A percentile compares a stretch with the other conserved stretches of the same genome.
Conservation (phyloP, 805 yeast species). For the Saturnispora diversa region DNA sequence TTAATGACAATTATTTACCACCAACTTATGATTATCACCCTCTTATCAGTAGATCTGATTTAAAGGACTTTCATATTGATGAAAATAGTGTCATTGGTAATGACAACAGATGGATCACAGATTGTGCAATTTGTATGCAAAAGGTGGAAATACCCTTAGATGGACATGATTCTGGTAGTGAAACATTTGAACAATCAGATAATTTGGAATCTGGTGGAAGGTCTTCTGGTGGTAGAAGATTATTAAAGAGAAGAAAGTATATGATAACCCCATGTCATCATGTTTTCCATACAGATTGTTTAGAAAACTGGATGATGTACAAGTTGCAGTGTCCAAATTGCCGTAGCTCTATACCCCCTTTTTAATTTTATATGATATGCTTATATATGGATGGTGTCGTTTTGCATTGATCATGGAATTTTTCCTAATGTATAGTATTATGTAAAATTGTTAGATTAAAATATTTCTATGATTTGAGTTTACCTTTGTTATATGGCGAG, state of each 20-base stretch:
- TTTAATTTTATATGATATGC: conserved; percentile 29
- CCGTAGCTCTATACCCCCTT: conserved; percentile 75
- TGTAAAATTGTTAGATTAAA: no score
- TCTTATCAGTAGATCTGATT: conserved; percentile 45
- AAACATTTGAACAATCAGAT: conserved; percentile 7
- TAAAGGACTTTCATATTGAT: conserved; percentile 46
- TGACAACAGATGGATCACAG: conserved; percentile 43
- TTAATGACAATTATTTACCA: conserved; percentile 69
- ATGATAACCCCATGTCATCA: conserved; percentile 92
- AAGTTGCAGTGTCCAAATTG: conserved; percentile 93
- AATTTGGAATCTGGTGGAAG: conserved; percentile 5
- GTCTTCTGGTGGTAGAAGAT: conserved; percentile 7
- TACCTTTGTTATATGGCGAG: no score
- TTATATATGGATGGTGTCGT: neutral
- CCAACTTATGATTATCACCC: conserved; percentile 81
- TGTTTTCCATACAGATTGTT: conserved; percentile 81
- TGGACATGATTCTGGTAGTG: no score
- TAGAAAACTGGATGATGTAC: conserved; percentile 89
- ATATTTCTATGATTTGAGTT: neutral
- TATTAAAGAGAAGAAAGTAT: conserved; percentile 37
- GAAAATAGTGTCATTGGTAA: conserved; percentile 19
- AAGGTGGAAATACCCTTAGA: conserved; percentile 52
- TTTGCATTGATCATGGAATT: neutral
- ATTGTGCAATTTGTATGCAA: conserved; percentile 88
- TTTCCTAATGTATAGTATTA: no score